Evolutionary conservation across 257 asterid genomes (phyloP).

Genomic region (Buddleja alternifolia): DNA sequence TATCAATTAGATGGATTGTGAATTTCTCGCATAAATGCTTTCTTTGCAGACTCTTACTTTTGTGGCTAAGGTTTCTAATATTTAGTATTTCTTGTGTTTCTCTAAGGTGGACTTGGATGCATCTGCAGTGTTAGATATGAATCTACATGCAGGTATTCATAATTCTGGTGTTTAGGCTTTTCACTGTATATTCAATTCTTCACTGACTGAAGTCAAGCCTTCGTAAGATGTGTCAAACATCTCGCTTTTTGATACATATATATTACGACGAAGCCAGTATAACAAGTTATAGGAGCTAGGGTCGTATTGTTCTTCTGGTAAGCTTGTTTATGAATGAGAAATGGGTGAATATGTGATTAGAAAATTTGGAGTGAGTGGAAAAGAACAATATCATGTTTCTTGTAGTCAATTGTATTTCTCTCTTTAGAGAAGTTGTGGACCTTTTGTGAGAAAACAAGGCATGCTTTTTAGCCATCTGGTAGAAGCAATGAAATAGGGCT

Average conservation of each 20-base stretch:
- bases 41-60: constrained; percentile 12
- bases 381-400: constrained; percentile 3
- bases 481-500: constrained; percentile 3
- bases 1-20: background rate
- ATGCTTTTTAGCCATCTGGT: background rate
- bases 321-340: constrained; percentile 1
- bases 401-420: constrained; percentile 1
- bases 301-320: background rate
- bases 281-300: background rate
- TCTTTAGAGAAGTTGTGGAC: background rate
- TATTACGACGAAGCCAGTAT: background rate
- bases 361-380: constrained; percentile 2
- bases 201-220: constrained; percentile 19
- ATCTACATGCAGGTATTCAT: constrained; percentile 78
- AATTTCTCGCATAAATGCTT: background rate
- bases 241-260: background rate
- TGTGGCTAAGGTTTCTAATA: constrained; percentile 10
- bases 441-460: constrained; percentile 1
- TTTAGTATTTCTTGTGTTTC: constrained; percentile 24
- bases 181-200: constrained; percentile 17
- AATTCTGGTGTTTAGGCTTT: constrained; percentile 24
- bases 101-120: constrained; percentile 92
- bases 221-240: constrained; percentile 15
- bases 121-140: constrained; percentile 80
- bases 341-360: background rate